Base-by-base conservation (phyloP, 768 basidiomycete species). In the Tubosaeta sp. region DNA sequence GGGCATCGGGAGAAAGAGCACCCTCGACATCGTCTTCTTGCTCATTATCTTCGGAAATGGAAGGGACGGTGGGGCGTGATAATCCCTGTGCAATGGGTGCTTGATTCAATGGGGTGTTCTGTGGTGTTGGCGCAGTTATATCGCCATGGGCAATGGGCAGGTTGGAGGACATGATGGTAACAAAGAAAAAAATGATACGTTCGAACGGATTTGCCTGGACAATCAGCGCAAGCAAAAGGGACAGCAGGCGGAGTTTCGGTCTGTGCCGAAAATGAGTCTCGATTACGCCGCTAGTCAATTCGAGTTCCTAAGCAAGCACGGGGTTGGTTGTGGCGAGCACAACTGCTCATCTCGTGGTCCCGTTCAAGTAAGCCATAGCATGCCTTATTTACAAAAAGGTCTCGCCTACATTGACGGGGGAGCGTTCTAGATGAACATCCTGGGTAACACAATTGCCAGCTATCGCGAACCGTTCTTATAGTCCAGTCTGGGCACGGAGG, bases 111-210 rank as follows among this genome's bases (percentile, higher is more conserved):
- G 93, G 94, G 3, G 94, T 95, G 72, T 96, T 95, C 74, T 90
- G 88, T 21, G 93, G 93, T 14, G 93, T 96, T 8, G 93, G 92
- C n/a, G 93, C 92, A 3, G 87, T 84, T 22, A 84, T 73, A 70
- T 81, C 81, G 49, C 71, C 66, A 39, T 73, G 70, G 25, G 74
- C 70, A 67, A 90, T 88, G 61, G 83, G 80, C 47, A 90, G 69
- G 64, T 75, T 83, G 64, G 79, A 79, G 43, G 85, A 85, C 87
- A 90, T 90, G 61, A 62, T 64, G 61, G 61, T 55, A 53, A 53
- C 52, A 46, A 60, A 52, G 52, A 59, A 62, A 58, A 58, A 43
- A 62, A 57, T 52, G 62, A 50, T 53, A 52, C 43, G 49, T 55
- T 48, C 51, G 59, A 46, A 49, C 45, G 35, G 52, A 58, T 55